Base-by-base conservation (phyloP, 257 asterid species). In the Asclepias syriaca region DNA sequence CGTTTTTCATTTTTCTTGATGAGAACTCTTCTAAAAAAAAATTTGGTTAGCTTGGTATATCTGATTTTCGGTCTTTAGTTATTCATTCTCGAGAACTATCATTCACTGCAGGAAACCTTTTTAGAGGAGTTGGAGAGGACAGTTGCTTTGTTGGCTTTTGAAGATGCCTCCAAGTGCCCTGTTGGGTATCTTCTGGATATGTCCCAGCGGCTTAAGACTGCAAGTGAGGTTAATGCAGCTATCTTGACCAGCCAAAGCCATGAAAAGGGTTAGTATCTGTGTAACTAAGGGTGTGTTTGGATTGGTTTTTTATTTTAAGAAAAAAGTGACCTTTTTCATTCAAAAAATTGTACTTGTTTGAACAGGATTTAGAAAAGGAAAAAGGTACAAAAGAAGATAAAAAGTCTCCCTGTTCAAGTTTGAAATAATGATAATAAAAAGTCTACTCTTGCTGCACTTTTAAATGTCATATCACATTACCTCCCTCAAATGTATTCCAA, bases 211-310 rank as follows among this genome's bases (percentile, higher is more conserved):
- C 60, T 78, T 37, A 88, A 88, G 83, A 93, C 92, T n/a, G 97
- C 98, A 29, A 89, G 88, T 64, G 97, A 89, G 85, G 88, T 93
- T 58, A 91, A 90, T 77, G 96, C 94, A 24, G 96, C 94, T 39
- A 87, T 93, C 61, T 96, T 91, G 53, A 87, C 96, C 73, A 87
- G 96, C 78, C 96, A 91, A 83, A 87, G 86, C 85, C 96, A 91
- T 72, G 96, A 89, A 87, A 93, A 91, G 82, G 98, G 98, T 93
- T 46, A 71, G 78, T 76, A 32, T 51, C 70, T 74, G 16, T 50
- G 39, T 27, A 66, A 56, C 39, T 24, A 43, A 43, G 11, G 10
- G 48, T 7, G 48, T 43, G 7, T 43, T 1, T 43, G 48, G 48
- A 43, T 43, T 43, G 48, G 48, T 5, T 43, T 43, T 40, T 43